These are phyloP conservation scores for Sphenostylis stenocarpa DNA, from an alignment of 306 rosid species.

Conservation along the genomic window DNA sequence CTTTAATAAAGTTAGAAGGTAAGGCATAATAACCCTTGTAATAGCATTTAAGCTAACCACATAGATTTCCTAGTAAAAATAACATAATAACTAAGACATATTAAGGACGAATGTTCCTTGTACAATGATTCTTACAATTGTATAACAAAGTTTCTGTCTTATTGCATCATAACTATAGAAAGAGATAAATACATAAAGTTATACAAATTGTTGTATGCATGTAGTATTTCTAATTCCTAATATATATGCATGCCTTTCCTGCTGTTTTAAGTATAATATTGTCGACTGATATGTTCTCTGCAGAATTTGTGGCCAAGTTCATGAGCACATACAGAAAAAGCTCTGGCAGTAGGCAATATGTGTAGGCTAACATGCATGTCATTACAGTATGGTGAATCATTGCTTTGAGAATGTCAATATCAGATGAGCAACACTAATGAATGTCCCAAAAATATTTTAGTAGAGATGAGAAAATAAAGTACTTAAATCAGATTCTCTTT, in stretches of 20 bases:
- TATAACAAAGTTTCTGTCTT: too few relatives aligned
- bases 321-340: conserved; percentile 75
- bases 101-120: too few relatives aligned
- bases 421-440: not conserved
- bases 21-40: not conserved
- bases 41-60: not conserved
- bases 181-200: too few relatives aligned
- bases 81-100: not conserved
- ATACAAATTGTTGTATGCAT: too few relatives aligned
- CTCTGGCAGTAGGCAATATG: conserved; percentile 42
- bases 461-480: conserved; percentile 1
- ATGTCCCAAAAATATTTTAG: not conserved
- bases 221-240: too few relatives aligned
- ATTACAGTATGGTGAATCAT: conserved; percentile 4
- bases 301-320: conserved; percentile 95
- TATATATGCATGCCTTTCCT: not conserved
- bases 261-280: not conserved
- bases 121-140: not conserved
- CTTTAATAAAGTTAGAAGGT: conserved; percentile 89
- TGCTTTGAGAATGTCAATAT: not conserved
- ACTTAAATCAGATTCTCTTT: conserved; percentile 21
- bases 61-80: not conserved
- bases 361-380: conserved; percentile 37
- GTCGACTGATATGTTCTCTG: conserved; percentile 6
- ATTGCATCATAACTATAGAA: too few relatives aligned